Conservation (phyloP, 805 yeast species). For the Wickerhamiella siamensis region DNA sequence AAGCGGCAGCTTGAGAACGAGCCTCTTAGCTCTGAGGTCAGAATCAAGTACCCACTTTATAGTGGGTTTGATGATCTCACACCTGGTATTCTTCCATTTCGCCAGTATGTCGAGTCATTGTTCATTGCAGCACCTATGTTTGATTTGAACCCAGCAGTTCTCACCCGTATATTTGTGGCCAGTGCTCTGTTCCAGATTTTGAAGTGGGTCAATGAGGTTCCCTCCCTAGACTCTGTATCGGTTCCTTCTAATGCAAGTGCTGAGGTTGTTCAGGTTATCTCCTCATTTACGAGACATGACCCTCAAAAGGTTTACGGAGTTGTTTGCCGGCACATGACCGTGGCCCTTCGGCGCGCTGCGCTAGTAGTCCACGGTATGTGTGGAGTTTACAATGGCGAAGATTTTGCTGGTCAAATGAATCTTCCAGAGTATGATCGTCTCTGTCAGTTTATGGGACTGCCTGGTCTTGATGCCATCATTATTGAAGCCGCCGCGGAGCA, state of each 20-base stretch:
- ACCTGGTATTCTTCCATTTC: conserved; percentile 3
- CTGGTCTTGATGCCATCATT: conserved; percentile 13
- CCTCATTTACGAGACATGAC: background rate
- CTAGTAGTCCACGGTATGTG: conserved; percentile 13
- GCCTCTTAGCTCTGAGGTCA: background rate
- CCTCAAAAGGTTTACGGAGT: background rate
- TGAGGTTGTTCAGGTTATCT: background rate
- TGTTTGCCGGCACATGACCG: conserved; percentile 12
- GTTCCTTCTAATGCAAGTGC: background rate
- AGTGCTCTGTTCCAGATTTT: conserved; percentile 7
- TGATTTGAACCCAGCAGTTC: conserved; percentile 6
- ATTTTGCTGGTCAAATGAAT: conserved; percentile 13
- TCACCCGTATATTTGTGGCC: conserved; percentile 5
- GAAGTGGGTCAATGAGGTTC: background rate
- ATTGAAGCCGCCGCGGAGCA: background rate
- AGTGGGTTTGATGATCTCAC: background rate
- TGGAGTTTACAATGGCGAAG: conserved; percentile 17
- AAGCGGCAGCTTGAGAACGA: conserved; percentile 1
- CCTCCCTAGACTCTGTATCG: background rate
- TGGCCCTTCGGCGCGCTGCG: conserved; percentile 13
- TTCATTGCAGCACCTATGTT: conserved; percentile 7
- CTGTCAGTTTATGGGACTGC: conserved; percentile 13
- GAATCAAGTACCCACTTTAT: background rate
- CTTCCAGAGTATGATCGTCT: conserved; percentile 17
- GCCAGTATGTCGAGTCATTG: conserved; percentile 7